Percentiles rank a stretch among this genome's conserved stretches.
Evolutionary conservation across 1,284 basidiomycete genomes (phyloP).

Genomic region (Apiotrichum brassicae): DNA sequence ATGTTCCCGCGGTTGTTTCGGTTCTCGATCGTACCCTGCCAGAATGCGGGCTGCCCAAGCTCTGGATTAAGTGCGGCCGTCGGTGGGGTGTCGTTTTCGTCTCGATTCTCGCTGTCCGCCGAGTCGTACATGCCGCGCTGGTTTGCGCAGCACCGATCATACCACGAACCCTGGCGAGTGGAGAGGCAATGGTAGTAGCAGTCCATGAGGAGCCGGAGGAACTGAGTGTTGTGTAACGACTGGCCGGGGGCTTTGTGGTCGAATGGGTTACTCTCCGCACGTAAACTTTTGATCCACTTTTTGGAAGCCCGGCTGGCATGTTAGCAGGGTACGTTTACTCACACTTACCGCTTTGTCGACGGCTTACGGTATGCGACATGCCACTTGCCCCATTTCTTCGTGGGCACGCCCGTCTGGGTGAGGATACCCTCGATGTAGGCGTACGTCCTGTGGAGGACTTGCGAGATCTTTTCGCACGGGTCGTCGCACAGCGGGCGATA

Average conservation of each 20-base stretch:
- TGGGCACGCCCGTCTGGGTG: neutral
- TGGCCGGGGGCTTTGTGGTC: too few species aligned
- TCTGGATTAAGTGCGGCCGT: too few species aligned
- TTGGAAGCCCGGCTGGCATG: too few species aligned
- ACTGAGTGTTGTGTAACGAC: neutral
- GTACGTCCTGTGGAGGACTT: neutral
- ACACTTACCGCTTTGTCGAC: neutral
- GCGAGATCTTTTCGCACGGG: neutral
- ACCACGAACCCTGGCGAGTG: neutral
- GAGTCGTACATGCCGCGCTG: too few species aligned
- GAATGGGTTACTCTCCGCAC: too few species aligned
- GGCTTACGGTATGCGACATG: neutral
- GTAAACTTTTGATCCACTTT: too few species aligned
- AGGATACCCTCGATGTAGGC: neutral
- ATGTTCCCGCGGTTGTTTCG: too few species aligned
- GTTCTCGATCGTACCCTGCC: too few species aligned
- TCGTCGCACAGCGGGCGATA: neutral
- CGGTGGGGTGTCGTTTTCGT: too few species aligned
- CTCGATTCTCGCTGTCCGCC: too few species aligned
- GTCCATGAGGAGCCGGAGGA: neutral
- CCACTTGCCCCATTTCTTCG: neutral
- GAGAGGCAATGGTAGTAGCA: neutral
- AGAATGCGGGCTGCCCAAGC: too few species aligned
- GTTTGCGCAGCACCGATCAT: neutral
- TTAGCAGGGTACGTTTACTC: too few species aligned